These are phyloP conservation scores for Casaregolazyma suthepensis DNA, from an alignment of 1,139 yeast genomes.

Conservation along the genomic window DNA sequence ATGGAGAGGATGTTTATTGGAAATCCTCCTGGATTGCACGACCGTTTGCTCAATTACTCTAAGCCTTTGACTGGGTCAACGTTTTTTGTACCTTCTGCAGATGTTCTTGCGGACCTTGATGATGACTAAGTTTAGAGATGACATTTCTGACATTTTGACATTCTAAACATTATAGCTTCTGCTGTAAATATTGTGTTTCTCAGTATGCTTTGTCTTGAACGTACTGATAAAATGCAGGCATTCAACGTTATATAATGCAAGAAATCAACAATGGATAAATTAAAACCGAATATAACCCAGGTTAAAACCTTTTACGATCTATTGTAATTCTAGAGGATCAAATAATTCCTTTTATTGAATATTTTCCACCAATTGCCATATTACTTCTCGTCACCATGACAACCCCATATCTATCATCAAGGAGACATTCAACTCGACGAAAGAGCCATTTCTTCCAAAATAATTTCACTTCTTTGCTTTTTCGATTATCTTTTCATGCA, in stretches of 20 bases:
- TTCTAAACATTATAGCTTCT: neutral
- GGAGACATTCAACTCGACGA: too few species aligned
- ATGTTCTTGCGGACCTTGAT: neutral
- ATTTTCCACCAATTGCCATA: too few species aligned
- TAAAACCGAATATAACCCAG: too few species aligned
- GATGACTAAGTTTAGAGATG: neutral
- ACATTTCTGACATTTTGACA: neutral
- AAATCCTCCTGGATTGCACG: constrained; percentile 19
- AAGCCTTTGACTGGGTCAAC: constrained; percentile 15
- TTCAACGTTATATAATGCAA: neutral
- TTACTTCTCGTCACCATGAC: too few species aligned
- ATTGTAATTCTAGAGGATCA: neutral
- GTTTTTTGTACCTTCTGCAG: constrained; percentile 4
- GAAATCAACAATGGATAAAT: too few species aligned
- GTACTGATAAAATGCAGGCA: neutral
- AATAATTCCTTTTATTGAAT: neutral
- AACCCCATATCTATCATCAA: too few species aligned
- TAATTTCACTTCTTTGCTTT: too few species aligned
- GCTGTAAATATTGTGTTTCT: neutral
- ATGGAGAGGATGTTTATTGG: constrained; percentile 20
- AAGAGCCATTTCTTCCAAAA: too few species aligned
- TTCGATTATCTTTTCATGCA: too few species aligned
- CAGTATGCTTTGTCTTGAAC: too few species aligned
- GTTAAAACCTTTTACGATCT: neutral
- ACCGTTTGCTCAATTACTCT: constrained; percentile 19